A percentile compares a stretch with the other conserved stretches of the same genome.
phyloP scores from a whole-genome alignment of 805 yeast species.

The Candida glaebosa region DNA sequence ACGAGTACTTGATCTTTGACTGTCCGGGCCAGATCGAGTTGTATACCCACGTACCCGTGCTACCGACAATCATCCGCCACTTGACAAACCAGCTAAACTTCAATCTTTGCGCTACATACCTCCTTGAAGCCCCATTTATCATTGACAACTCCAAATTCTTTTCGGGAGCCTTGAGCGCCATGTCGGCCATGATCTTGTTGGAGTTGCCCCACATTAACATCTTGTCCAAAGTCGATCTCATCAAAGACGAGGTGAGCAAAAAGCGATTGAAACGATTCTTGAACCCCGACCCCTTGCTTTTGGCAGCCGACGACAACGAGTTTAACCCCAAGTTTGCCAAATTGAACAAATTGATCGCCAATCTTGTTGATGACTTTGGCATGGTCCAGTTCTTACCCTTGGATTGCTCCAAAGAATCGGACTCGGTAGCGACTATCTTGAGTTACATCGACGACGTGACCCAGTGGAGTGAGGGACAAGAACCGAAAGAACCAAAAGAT shows the following conservation, averaged over 20 bases:
- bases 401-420: constrained; percentile 65
- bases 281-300: constrained; percentile 85
- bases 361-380: constrained; percentile 93
- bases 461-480: constrained; percentile 96
- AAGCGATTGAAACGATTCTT: constrained; percentile 78
- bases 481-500: constrained; percentile 93
- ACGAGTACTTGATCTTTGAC: constrained; percentile 90
- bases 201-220: constrained; percentile 95
- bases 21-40: constrained; percentile 97
- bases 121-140: constrained; percentile 91
- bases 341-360: constrained; percentile 79
- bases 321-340: constrained; percentile 58
- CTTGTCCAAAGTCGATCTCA: constrained; percentile 80
- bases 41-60: constrained; percentile 89
- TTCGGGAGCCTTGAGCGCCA: constrained; percentile 92
- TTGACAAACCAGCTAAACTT: constrained; percentile 76
- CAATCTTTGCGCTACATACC: constrained; percentile 86
- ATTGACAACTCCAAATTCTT: constrained; percentile 89
- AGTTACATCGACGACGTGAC: constrained; percentile 95
- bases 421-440: constrained; percentile 74
- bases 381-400: constrained; percentile 97
- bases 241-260: constrained; percentile 72
- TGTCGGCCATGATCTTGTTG: constrained; percentile 95
- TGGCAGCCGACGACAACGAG: constrained; percentile 50
- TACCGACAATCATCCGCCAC: constrained; percentile 87